Evolutionary conservation across 1,284 basidiomycete genomes (phyloP).

Genomic region (Marasmius fiardii): DNA sequence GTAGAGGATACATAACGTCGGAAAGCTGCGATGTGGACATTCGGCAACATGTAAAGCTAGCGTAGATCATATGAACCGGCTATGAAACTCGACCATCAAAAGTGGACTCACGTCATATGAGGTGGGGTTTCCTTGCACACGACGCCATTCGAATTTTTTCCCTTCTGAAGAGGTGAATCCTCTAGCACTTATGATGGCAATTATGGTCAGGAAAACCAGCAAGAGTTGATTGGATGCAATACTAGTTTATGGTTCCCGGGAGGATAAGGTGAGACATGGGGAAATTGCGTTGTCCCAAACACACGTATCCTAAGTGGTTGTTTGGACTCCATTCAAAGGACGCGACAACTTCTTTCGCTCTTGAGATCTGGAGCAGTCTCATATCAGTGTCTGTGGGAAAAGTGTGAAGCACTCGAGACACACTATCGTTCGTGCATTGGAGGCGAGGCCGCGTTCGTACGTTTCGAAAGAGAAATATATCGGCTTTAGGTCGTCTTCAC

Average conservation of each 20-base stretch:
- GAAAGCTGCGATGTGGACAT: conserved; percentile 53
- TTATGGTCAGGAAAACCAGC: neutral
- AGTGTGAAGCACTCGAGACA: conserved; percentile 18
- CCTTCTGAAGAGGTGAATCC: conserved; percentile 53
- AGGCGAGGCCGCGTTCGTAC: conserved; percentile 34
- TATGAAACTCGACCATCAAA: conserved; percentile 5
- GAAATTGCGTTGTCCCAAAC: conserved; percentile 48
- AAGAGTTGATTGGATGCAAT: conserved; percentile 16
- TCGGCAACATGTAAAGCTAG: conserved; percentile 46
- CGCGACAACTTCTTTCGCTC: conserved; percentile 46
- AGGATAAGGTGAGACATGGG: conserved; percentile 63
- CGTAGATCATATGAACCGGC: neutral
- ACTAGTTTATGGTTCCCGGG: conserved; percentile 49
- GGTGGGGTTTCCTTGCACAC: conserved; percentile 36
- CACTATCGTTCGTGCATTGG: conserved; percentile 51
- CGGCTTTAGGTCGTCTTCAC: conserved; percentile 57
- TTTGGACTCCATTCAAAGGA: conserved; percentile 60
- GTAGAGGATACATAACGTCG: conserved; percentile 50
- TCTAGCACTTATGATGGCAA: conserved; percentile 42
- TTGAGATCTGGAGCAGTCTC: conserved; percentile 13
- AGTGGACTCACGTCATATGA: conserved; percentile 54
- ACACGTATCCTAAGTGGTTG: conserved; percentile 53
- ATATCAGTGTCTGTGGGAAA: conserved; percentile 12
- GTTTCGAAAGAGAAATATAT: conserved; percentile 69
- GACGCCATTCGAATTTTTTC: conserved; percentile 60